Conservation (phyloP, 2,329 filamentous ascomycete species). For the Pochonia chlamydosporia region DNA sequence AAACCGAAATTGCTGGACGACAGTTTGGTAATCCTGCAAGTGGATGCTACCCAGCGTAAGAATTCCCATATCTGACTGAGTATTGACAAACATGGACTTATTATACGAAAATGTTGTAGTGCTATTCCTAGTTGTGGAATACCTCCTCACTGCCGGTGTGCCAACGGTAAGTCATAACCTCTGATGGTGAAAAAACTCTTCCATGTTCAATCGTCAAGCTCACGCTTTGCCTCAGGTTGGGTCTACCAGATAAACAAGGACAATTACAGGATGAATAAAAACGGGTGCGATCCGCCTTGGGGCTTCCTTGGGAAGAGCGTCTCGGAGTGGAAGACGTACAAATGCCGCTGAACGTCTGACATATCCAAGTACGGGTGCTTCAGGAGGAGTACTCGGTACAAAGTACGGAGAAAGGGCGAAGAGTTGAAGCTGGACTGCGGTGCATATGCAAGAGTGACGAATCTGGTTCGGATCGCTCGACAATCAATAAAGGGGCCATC, state of each 20-base stretch:
- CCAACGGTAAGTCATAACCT: not conserved
- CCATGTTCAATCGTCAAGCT: not conserved
- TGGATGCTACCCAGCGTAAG: not conserved
- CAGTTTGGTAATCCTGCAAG: not conserved
- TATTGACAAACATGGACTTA: not conserved
- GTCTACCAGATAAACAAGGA: not conserved
- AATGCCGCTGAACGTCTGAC: too few species aligned
- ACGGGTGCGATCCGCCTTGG: not conserved
- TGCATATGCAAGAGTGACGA: too few species aligned
- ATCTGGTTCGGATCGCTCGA: too few species aligned
- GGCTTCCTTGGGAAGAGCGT: not conserved
- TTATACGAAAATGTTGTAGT: too few species aligned
- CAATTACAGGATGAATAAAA: not conserved
- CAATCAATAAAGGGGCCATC: too few species aligned
- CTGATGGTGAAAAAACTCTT: not conserved
- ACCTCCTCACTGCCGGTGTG: not conserved
- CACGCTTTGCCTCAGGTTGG: too few species aligned
- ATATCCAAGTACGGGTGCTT: too few species aligned
- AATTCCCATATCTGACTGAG: not conserved
- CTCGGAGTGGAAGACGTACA: too few species aligned
- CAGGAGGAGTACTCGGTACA: too few species aligned
- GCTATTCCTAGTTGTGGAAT: too few species aligned
- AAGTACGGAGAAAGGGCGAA: too few species aligned
- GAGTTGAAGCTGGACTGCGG: too few species aligned
- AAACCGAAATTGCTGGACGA: not conserved